Conservation (phyloP, 208 protist species). For the Wallacemonas sp. region DNA sequence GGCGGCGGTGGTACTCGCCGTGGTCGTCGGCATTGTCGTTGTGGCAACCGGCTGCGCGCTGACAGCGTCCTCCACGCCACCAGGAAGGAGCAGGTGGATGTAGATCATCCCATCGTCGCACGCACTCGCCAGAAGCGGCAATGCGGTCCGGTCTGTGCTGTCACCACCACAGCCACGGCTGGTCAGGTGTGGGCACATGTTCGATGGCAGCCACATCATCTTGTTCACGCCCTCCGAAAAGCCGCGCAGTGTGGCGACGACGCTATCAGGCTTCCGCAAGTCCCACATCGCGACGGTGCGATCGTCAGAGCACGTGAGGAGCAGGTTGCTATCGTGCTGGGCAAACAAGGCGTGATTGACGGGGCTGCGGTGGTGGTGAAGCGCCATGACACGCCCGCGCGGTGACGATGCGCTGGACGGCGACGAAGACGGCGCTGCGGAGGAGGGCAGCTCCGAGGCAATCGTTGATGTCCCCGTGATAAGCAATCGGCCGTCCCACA, state of each 20-base stretch:
- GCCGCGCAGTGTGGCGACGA: slow-evolving; percentile 45
- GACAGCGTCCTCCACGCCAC: slow-evolving; percentile 1
- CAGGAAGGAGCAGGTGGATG: slow-evolving; percentile 47
- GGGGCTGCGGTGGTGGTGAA: slow-evolving; percentile 57
- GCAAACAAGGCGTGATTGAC: slow-evolving; percentile 81
- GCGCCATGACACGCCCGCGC: slow-evolving; percentile 25
- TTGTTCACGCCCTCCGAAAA: slow-evolving; percentile 87
- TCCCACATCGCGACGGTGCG: slow-evolving; percentile 77
- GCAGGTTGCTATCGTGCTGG: slow-evolving; percentile 25
- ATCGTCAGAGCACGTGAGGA: slow-evolving; percentile 82
- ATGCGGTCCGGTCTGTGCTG: background rate
- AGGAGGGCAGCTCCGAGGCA: too few species aligned
- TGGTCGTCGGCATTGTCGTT: background rate
- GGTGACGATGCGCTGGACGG: background rate
- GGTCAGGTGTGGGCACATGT: background rate
- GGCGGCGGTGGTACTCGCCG: background rate
- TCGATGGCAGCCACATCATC: slow-evolving; percentile 49
- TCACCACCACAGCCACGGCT: slow-evolving; percentile 11
- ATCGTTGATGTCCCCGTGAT: slow-evolving; percentile 6
- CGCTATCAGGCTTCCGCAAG: slow-evolving; percentile 37
- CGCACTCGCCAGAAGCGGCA: slow-evolving; percentile 50
- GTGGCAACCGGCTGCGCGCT: background rate
- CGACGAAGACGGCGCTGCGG: too few species aligned
- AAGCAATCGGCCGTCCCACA: slow-evolving; percentile 61
- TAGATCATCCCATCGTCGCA: slow-evolving; percentile 88